These are phyloP conservation scores for Fusarium bactridioides DNA, from an alignment of 2,329 filamentous ascomycete genomes.

Conservation along the genomic window DNA sequence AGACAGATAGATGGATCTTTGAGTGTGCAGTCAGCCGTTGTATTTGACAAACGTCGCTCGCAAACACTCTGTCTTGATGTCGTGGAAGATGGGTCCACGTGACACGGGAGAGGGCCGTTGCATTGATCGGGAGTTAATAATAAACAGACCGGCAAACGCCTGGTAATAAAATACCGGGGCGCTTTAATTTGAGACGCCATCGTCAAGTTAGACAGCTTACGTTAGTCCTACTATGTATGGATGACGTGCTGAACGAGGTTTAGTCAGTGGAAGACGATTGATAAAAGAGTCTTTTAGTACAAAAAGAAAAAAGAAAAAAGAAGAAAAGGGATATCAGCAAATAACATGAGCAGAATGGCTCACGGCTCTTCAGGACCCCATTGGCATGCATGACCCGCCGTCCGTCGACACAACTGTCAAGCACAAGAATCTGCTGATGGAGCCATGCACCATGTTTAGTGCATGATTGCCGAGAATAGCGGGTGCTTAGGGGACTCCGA, in stretches of 20 bases:
- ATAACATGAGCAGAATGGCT: background rate
- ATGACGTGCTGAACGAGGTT: background rate
- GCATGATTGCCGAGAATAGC: conserved; percentile 37
- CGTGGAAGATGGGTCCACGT: background rate
- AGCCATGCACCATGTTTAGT: conserved; percentile 25
- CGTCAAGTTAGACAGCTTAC: background rate
- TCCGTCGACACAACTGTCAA: background rate
- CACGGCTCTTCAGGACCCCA: background rate
- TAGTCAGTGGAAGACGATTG: background rate
- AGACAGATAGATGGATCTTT: background rate
- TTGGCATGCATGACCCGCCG: background rate
- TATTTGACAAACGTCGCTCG: background rate
- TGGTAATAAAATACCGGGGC: background rate
- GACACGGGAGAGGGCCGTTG: conserved; percentile 2
- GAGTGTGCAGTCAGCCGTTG: background rate
- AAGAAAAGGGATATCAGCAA: background rate
- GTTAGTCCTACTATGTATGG: background rate
- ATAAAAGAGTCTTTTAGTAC: background rate
- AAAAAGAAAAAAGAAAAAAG: background rate
- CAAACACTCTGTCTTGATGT: background rate
- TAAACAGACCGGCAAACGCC: background rate
- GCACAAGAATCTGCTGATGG: conserved; percentile 15
- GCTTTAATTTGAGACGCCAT: conserved; percentile 16
- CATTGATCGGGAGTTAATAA: conserved; percentile 2
- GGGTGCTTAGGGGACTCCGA: conserved; percentile 23